Base-by-base conservation (phyloP, 106 monocot genomes). In the Dendrobium officinale region DNA sequence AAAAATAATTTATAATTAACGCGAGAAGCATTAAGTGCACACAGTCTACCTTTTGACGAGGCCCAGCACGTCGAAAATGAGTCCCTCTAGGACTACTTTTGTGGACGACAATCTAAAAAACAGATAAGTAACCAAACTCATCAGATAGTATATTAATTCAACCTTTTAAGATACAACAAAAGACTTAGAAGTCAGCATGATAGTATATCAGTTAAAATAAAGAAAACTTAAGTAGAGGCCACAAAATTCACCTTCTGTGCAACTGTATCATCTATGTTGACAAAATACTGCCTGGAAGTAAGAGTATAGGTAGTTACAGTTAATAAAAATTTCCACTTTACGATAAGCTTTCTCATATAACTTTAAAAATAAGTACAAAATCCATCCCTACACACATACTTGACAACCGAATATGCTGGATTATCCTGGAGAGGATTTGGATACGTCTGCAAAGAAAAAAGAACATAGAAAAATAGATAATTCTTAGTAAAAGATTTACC, bases 361-460 rank as follows among this genome's bases (percentile, higher is more conserved):
- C 64, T 9, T 17, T 20, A 11, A 20, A 84, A 66, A 75, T 16
- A 22, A 15, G 26, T 49, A 26, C 42, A 48, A 24, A 26, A 49
- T 49, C 27, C 43, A 43, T 74, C 8, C 0, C 47, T 26, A 48
- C 19, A 76, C 70, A 77, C 87, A 83, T 92, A 97, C 96, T 91
- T 97, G 45, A 97, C 96, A 80, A 88, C 92, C 16, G 96, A 87
- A 80, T 94, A 97, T 40, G 96, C 88, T 58, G 92, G 94, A 81
- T 97, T 89, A 79, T 97, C 86, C 85, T 94, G 94, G 77, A 97
- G 84, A 6, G 96, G 96, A 75, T 97, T 97, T 11, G 89, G 82
- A 81, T 92, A 88, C 1, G 86, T 91, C 94, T 97, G 92, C 72
- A 43, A 79, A 79, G 37, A 1, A 43, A 31, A 74, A 74, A 33